Evolutionary conservation across 2,329 filamentous ascomycete species (phyloP), one percentile per base, ranked within the genome.

Genomic region (Pestalotiopsis sp.): DNA sequence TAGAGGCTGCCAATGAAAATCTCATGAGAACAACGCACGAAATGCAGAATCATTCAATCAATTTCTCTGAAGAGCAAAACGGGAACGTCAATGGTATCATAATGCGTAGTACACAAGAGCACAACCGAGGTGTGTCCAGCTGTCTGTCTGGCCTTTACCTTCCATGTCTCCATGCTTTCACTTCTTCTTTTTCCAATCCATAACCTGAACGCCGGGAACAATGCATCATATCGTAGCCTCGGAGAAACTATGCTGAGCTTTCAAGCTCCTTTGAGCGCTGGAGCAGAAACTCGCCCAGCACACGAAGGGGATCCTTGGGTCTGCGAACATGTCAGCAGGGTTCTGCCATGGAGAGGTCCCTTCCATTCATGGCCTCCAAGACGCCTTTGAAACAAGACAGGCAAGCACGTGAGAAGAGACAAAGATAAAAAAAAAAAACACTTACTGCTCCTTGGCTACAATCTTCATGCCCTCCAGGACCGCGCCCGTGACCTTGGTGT

Each of bases 381-480:
- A 9, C 9, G 31, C 31, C 31, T 36, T 9, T 36, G 27, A 9
- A 36, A 9, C 7, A 36, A 36, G 1, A 36, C 31, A 36, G 6
- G 31, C 31, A 36, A 67, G 38, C 27, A 27, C 39, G n/a, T 0
- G n/a, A 49, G 41, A 49, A 49, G n/a, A 2, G 6, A 17, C 6
- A 9, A 49, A 45, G 52, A 45, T 36, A 31, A 68, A 39, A 5
- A 31, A 68, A 39, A 5, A 12, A n/a, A 13, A 45, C 58, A 86
- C 91, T 76, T 80, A 94, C 92, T 91, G 88, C 57, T 94, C 90
- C 73, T 88, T 90, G 4, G 90, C 91, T 70, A 94, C 78, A 67
- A 86, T 80, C 81, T 94, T 94, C 90, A 94, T 92, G 27, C 91
- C 92, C 74, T 94, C 91, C 52, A 94, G 81, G 69, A 94, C 76